Conservation (phyloP, 2,329 filamentous ascomycete genomes). For the Trichoderma sp. region DNA sequence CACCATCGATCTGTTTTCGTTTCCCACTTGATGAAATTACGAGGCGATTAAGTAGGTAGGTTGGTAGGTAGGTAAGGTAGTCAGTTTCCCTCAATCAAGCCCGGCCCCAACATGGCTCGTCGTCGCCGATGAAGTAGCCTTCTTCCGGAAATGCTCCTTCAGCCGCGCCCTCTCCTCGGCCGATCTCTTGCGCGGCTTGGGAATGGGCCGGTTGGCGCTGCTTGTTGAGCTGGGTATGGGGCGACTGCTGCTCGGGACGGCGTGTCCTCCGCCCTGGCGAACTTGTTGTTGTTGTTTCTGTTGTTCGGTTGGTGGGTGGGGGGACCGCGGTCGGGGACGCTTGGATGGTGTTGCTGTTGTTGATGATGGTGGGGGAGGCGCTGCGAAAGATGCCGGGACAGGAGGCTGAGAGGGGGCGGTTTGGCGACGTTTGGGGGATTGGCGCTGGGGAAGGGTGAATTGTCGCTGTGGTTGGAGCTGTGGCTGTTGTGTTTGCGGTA, state of each 20-base stretch:
- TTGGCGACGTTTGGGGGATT: constrained; percentile 29
- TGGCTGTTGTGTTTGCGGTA: not conserved
- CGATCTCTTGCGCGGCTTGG: constrained; percentile 30
- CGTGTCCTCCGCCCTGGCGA: too few relatives aligned
- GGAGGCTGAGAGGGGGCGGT: not conserved
- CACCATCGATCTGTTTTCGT: too few relatives aligned
- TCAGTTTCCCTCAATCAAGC: not conserved
- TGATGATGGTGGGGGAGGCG: not conserved
- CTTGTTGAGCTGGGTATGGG: constrained; percentile 24
- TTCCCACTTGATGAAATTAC: too few relatives aligned
- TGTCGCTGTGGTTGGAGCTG: not conserved
- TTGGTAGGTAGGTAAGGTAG: not conserved
- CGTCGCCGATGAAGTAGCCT: constrained; percentile 14
- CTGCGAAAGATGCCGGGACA: not conserved
- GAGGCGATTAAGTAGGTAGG: not conserved
- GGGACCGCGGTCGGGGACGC: constrained; percentile 10
- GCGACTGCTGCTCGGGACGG: constrained; percentile 27
- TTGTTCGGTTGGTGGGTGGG: constrained; percentile 34
- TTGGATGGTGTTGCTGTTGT: not conserved
- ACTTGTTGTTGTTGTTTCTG: constrained; percentile 28
- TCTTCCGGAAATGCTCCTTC: constrained; percentile 37
- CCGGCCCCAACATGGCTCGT: not conserved
- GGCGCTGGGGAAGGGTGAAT: constrained; percentile 11
- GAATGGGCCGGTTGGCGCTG: constrained; percentile 12
- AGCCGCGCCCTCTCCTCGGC: constrained; percentile 35